Evolutionary conservation across 805 yeast species (phyloP).

Genomic region (Metschnikowia lunata): DNA sequence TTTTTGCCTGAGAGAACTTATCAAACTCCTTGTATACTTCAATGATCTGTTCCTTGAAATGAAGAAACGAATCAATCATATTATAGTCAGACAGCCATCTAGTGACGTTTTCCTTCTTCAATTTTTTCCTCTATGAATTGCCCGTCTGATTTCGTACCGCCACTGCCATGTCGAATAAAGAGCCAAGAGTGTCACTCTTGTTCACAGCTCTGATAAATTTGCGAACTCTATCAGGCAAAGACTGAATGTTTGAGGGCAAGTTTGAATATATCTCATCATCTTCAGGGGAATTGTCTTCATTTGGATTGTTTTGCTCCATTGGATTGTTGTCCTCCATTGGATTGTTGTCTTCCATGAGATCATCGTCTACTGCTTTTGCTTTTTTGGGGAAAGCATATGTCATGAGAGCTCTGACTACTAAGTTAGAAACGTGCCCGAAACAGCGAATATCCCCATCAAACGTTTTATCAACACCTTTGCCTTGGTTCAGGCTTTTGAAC

Average conservation of each 20-base stretch:
- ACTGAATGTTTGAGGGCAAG: not conserved
- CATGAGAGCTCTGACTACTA: conserved; percentile 5
- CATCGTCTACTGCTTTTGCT: not conserved
- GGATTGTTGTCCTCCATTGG: not conserved
- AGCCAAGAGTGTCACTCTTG: conserved; percentile 1
- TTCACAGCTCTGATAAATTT: conserved; percentile 1
- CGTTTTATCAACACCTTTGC: conserved; percentile 2
- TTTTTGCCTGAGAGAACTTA: not conserved
- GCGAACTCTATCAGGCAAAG: conserved; percentile 2
- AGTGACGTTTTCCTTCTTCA: conserved; percentile 1
- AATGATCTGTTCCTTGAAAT: conserved; percentile 2
- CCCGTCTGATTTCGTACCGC: conserved; percentile 2
- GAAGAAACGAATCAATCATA: conserved; percentile 3
- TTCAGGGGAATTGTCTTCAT: no score
- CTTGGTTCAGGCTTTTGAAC: conserved; percentile 3
- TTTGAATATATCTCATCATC: no score
- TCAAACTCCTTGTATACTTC: conserved; percentile 1
- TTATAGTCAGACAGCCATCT: conserved; percentile 2
- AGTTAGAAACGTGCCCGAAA: conserved; percentile 2
- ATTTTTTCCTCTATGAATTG: conserved; percentile 2
- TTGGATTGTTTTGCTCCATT: no score
- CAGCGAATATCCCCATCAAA: conserved; percentile 5
- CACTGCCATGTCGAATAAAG: conserved; percentile 2
- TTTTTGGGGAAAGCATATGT: conserved; percentile 4
- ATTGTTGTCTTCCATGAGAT: not conserved